phyloP scores from a whole-genome alignment of 768 basidiomycete genomes.

The Lentinula raphanica region DNA sequence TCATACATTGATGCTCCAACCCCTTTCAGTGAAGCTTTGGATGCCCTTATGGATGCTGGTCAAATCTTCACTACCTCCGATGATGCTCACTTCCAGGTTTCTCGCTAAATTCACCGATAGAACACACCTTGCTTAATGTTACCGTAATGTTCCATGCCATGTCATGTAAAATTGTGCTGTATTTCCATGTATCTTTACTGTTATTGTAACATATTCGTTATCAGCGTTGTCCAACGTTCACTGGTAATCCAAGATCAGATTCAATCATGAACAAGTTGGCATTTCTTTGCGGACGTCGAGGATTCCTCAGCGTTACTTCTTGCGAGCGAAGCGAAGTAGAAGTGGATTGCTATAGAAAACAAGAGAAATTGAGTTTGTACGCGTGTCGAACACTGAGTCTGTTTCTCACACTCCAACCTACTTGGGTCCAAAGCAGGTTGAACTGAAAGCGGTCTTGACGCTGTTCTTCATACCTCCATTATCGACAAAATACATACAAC shows the following conservation, averaged over 20 bases:
- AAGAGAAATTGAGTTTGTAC: too few species aligned
- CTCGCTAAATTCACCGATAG: slow-evolving; percentile 22
- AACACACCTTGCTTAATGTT: background rate
- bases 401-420: background rate
- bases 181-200: background rate
- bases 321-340: too few species aligned
- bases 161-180: background rate
- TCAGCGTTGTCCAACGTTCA: too few species aligned
- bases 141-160: background rate
- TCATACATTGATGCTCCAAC: background rate
- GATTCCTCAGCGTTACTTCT: too few species aligned
- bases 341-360: too few species aligned
- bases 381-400: background rate
- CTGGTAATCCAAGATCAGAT: too few species aligned
- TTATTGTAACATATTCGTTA: too few species aligned
- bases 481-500: background rate
- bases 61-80: slow-evolving; percentile 75
- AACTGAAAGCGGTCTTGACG: background rate
- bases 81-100: slow-evolving; percentile 70
- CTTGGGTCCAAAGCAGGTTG: background rate
- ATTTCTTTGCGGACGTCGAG: too few species aligned
- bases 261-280: too few species aligned
- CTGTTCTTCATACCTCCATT: background rate
- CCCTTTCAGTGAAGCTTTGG: slow-evolving; percentile 57
- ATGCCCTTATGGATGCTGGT: slow-evolving; percentile 76